Conservation (phyloP, 164 flowering plant genomes). For the Taxillus chinensis region DNA sequence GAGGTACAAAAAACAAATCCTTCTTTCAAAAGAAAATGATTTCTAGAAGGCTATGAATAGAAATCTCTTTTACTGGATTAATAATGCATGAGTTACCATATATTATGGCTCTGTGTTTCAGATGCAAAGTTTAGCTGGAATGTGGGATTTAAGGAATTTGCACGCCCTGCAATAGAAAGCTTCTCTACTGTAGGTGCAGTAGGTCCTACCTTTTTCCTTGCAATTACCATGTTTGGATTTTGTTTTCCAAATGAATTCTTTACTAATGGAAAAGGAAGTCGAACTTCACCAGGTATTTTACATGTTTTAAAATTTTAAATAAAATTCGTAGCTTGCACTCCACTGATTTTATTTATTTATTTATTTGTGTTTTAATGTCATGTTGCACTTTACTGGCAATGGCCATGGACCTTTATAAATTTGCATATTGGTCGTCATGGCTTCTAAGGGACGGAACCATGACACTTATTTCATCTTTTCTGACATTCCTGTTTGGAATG, state of each 20-base stretch:
- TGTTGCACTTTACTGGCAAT: constrained; percentile 50
- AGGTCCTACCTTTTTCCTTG: constrained; percentile 88
- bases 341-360: too few species aligned
- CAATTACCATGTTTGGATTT: constrained; percentile 87
- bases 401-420: constrained; percentile 92
- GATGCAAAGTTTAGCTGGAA: constrained; percentile 78
- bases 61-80: background rate
- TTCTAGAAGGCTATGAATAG: too few species aligned
- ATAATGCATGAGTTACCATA: background rate
- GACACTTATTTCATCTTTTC: constrained; percentile 55
- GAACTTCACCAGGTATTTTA: constrained; percentile 89
- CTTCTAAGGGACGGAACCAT: constrained; percentile 75
- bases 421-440: constrained; percentile 98
- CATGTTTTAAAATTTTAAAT: too few species aligned
- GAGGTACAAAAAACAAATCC: too few species aligned
- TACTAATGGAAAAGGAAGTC: constrained; percentile 84
- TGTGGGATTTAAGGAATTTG: constrained; percentile 75
- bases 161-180: constrained; percentile 42
- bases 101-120: constrained; percentile 19
- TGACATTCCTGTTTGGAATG: constrained; percentile 83
- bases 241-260: constrained; percentile 71
- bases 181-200: constrained; percentile 29
- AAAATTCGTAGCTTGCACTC: too few species aligned
- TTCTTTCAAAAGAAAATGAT: too few species aligned
- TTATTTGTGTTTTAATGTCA: background rate